Base-by-base conservation (phyloP, 345 rosid species). In the Boechera stricta region DNA sequence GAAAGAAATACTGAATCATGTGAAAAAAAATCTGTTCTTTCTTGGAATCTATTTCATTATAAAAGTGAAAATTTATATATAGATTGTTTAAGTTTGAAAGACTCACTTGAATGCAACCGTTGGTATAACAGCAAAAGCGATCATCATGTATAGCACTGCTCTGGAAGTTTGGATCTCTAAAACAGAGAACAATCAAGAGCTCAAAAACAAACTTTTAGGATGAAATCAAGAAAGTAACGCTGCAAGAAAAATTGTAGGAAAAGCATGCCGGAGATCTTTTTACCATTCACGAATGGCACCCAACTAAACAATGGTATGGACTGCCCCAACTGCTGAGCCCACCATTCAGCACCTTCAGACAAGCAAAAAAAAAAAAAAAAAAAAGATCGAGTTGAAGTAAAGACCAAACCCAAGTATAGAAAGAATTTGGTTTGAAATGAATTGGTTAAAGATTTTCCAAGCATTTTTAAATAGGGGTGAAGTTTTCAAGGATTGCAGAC, bases 81-180 rank as follows among this genome's bases (percentile, higher is more conserved):
- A 10, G 21, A 45, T 32, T 31, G 41, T 59, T 81, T 35, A 71
- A 62, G 35, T 49, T 13, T 41, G 45, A 28, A 65, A 76, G 28
- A 64, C 97, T 92, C 88, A 94, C 99, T 94, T 94, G 89, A 71
- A 90, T 68, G 83, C 67, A n/a, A 92, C 81, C 10, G 99, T 94
- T 54, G 99, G 99, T 72, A 92, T 80, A 81, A 87, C 93, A 80
- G 74, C 99, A 79, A 87, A 84, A 67, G 85, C 87, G 33, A 85
- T 80, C 99, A 94, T 90, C 53, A 85, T 21, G 71, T 67, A 86
- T 71, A 90, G 79, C 57, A 86, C 91, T 57, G 84, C 87, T 83
- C 68, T 87, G 80, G 81, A 84, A n/a, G 92, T 90, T 49, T 82
- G 80, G 61, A 92, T 87, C 64, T 72, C 99, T 94, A 85, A 41